These are phyloP conservation scores for Colletotrichum cuscutae DNA, from an alignment of 2,329 filamentous ascomycete species.

Conservation along the genomic window DNA sequence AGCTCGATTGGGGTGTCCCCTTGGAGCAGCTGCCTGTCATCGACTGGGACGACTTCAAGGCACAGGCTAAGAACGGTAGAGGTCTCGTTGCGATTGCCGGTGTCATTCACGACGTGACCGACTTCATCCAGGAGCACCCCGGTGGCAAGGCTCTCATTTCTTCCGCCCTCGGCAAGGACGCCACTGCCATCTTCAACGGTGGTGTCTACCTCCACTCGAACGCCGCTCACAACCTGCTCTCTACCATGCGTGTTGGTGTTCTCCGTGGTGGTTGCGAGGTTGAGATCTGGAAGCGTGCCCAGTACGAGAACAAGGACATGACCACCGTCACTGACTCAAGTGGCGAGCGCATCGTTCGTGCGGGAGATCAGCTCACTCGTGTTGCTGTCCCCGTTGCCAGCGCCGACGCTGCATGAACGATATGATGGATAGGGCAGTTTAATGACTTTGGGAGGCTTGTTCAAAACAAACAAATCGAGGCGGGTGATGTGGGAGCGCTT, in stretches of 20 bases:
- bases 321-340: constrained; percentile 82
- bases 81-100: constrained; percentile 82
- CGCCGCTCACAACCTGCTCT: constrained; percentile 88
- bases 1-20: constrained; percentile 86
- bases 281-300: constrained; percentile 91
- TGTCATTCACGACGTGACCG: constrained; percentile 85
- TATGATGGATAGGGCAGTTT: constrained; percentile 4
- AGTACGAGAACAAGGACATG: constrained; percentile 85
- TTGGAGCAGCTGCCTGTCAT: constrained; percentile 87
- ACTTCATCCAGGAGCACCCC: constrained; percentile 91
- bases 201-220: constrained; percentile 92
- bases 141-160: constrained; percentile 89
- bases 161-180: constrained; percentile 86
- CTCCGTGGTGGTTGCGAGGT: constrained; percentile 89
- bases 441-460: constrained; percentile 19
- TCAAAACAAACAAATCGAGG: not conserved
- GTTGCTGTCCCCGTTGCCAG: constrained; percentile 81
- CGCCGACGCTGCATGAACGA: constrained; percentile 79
- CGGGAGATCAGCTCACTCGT: constrained; percentile 87
- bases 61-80: constrained; percentile 80
- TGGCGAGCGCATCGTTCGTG: constrained; percentile 85
- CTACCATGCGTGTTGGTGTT: constrained; percentile 88
- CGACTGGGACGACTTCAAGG: constrained; percentile 87
- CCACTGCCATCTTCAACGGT: constrained; percentile 91
- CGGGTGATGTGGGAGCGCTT: not conserved